A percentile compares a stretch with the other conserved stretches of the same genome.
These are phyloP conservation scores for Candida gigantensis DNA, from an alignment of 1,139 yeast species.

Conservation along the genomic window DNA sequence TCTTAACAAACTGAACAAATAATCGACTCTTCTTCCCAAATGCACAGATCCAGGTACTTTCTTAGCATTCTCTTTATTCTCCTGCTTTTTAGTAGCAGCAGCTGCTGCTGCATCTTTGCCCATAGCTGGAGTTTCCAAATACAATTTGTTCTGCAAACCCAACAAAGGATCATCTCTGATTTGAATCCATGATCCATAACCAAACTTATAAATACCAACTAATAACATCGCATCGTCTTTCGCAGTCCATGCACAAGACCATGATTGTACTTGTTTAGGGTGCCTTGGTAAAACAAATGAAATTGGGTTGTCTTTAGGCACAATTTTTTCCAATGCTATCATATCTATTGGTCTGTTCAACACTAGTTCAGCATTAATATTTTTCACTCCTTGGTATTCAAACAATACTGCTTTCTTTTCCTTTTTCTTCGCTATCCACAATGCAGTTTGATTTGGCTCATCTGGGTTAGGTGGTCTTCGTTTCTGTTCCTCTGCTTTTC, in stretches of 20 bases:
- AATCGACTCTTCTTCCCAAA: constrained; percentile 90
- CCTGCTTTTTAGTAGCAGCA: constrained; percentile 31
- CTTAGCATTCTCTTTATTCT: constrained; percentile 40
- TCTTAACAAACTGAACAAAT: constrained; percentile 65
- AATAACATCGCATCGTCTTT: constrained; percentile 85
- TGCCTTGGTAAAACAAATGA: constrained; percentile 56
- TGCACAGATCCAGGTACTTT: constrained; percentile 93
- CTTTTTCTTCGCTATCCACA: constrained; percentile 63
- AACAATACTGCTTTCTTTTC: constrained; percentile 86
- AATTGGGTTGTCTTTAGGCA: constrained; percentile 60
- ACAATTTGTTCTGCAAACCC: constrained; percentile 82
- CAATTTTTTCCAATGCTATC: constrained; percentile 58
- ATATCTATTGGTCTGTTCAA: constrained; percentile 82
- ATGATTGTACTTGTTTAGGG: constrained; percentile 83
- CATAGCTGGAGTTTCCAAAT: constrained; percentile 43
- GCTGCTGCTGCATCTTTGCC: constrained; percentile 13
- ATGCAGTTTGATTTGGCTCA: constrained; percentile 45
- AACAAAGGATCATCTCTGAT: constrained; percentile 94
- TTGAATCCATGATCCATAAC: constrained; percentile 94
- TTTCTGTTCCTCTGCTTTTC: constrained; percentile 60
- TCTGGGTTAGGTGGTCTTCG: constrained; percentile 32
- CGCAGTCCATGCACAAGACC: constrained; percentile 87
- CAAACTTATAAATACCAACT: constrained; percentile 87
- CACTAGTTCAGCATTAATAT: constrained; percentile 87
- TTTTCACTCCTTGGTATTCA: constrained; percentile 86